phyloP scores from a whole-genome alignment of 257 asterid species.

The Gentiana straminea region DNA sequence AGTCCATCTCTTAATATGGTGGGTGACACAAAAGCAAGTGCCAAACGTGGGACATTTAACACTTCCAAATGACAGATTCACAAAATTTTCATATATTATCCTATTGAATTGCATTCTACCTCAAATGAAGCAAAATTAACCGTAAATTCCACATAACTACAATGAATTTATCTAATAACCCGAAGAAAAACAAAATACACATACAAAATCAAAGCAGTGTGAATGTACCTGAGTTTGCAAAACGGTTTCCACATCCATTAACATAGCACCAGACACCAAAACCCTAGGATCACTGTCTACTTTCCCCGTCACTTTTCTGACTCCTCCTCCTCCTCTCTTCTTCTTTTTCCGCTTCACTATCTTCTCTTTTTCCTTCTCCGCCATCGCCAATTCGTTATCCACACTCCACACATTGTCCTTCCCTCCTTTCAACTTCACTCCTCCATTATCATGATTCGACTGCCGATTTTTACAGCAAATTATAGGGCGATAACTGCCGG shows the following conservation, averaged over 20 bases:
- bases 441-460: slow-evolving; percentile 11
- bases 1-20: too few species aligned
- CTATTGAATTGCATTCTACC: too few species aligned
- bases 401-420: slow-evolving; percentile 94
- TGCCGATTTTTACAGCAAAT: slow-evolving; percentile 34
- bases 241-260: slow-evolving; percentile 76
- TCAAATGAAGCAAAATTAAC: too few species aligned
- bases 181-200: too few species aligned
- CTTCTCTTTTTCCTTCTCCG: slow-evolving; percentile 32
- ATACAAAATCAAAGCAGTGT: too few species aligned
- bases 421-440: slow-evolving; percentile 44
- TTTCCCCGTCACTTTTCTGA: slow-evolving; percentile 25
- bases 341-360: slow-evolving; percentile 34
- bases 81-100: too few species aligned
- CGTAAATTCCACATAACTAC: too few species aligned
- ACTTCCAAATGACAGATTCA: too few species aligned
- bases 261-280: slow-evolving; percentile 73
- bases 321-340: slow-evolving; percentile 14
- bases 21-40: too few species aligned
- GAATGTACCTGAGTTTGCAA: slow-evolving; percentile 74
- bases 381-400: slow-evolving; percentile 54
- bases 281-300: slow-evolving; percentile 39
- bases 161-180: too few species aligned
- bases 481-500: slow-evolving; percentile 15
- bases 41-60: too few species aligned